These are phyloP conservation scores for Pisolithus thermaeus DNA, from an alignment of 1,284 basidiomycete species.

Conservation along the genomic window DNA sequence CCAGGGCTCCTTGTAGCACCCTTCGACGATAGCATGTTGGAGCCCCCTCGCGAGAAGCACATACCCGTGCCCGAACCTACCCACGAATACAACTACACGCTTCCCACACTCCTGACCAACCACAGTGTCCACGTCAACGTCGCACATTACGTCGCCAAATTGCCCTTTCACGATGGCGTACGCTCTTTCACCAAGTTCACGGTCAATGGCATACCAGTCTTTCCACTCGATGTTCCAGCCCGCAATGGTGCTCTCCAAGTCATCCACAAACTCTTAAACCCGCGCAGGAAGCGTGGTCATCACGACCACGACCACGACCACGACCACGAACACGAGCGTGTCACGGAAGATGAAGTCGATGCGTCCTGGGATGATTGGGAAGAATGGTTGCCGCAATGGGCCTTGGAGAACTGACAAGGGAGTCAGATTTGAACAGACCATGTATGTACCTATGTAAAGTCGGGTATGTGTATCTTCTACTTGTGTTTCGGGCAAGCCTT, in stretches of 20 bases:
- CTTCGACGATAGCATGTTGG: background rate
- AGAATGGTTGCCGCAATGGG: conserved; percentile 43
- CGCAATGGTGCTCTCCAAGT: conserved; percentile 63
- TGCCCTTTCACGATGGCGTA: conserved; percentile 32
- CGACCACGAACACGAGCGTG: conserved; percentile 22
- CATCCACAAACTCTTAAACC: conserved; percentile 47
- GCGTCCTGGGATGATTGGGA: conserved; percentile 57
- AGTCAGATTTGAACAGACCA: background rate
- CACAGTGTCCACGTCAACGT: conserved; percentile 45
- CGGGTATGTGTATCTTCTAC: background rate
- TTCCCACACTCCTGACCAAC: conserved; percentile 46
- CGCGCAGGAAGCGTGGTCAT: conserved; percentile 20
- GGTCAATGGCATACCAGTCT: conserved; percentile 47
- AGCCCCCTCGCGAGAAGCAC: background rate
- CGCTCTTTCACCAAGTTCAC: conserved; percentile 42
- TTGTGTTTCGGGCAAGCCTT: background rate
- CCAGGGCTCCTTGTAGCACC: background rate
- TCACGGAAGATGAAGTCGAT: conserved; percentile 24
- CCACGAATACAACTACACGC: conserved; percentile 41
- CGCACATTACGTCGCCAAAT: conserved; percentile 40
- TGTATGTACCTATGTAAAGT: background rate
- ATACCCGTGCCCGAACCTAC: conserved; percentile 25
- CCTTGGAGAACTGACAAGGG: conserved; percentile 22
- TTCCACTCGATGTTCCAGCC: conserved; percentile 47
- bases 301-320: conserved; percentile 28